Evolutionary conservation across 768 basidiomycete genomes (phyloP).

Genomic region (Termitomyces sp.): DNA sequence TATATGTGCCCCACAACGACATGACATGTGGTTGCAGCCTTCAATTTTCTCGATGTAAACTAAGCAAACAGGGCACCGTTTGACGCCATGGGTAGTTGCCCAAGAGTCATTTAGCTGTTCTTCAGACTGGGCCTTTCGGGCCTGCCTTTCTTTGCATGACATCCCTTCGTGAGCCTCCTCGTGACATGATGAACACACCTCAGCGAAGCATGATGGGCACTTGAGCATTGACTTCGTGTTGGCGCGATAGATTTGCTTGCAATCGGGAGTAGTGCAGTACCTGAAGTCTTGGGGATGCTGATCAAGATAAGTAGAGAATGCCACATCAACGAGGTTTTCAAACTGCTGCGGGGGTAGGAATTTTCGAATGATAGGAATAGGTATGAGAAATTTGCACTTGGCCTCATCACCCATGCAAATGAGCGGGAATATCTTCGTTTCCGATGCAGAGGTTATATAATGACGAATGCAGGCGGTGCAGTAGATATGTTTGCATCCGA

Average conservation of each 20-base stretch:
- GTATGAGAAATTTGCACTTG: constrained; percentile 45
- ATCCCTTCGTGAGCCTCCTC: constrained; percentile 46
- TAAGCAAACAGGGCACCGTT: constrained; percentile 41
- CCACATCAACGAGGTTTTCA: constrained; percentile 44
- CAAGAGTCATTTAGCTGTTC: constrained; percentile 36
- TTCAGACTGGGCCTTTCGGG: constrained; percentile 31
- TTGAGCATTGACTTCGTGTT: constrained; percentile 25
- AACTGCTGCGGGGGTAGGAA: constrained; percentile 48
- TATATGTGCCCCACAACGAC: constrained; percentile 45
- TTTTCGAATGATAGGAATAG: constrained; percentile 45
- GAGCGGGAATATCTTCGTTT: constrained; percentile 49
- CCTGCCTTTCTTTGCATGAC: constrained; percentile 35
- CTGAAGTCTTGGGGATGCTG: constrained; percentile 49
- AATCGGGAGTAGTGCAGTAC: constrained; percentile 71
- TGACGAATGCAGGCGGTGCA: constrained; percentile 44
- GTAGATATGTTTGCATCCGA: constrained; percentile 45
- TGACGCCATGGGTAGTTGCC: constrained; percentile 30
- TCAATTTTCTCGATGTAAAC: constrained; percentile 42
- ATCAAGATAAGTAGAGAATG: constrained; percentile 50
- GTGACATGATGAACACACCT: constrained; percentile 44
- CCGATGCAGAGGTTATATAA: constrained; percentile 36
- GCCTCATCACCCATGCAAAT: constrained; percentile 57
- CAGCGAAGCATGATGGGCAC: constrained; percentile 47
- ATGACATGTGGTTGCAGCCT: constrained; percentile 53
- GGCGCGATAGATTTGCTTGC: constrained; percentile 55